Evolutionary conservation across 306 rosid genomes (phyloP).

Genomic region (Vigna angularis): DNA sequence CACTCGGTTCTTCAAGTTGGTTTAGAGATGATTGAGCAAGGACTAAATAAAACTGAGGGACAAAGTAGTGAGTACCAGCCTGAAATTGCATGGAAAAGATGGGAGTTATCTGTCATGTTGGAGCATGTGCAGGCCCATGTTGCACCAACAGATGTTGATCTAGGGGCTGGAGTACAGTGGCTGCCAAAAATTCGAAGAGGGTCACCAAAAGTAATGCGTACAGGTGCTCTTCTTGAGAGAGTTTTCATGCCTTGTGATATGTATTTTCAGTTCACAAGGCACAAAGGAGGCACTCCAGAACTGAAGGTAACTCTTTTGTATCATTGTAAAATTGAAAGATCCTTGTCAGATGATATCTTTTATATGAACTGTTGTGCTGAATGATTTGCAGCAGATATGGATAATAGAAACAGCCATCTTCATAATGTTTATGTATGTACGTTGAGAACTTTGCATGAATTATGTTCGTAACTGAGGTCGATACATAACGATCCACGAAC

Average conservation of each 20-base stretch:
- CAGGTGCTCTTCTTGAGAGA: slow-evolving; percentile 98
- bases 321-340: slow-evolving; percentile 9
- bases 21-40: slow-evolving; percentile 79
- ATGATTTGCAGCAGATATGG: not conserved
- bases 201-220: slow-evolving; percentile 95
- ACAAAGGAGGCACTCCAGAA: slow-evolving; percentile 91
- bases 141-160: slow-evolving; percentile 99
- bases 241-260: slow-evolving; percentile 98
- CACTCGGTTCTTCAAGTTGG: slow-evolving; percentile 89
- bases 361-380: not conserved
- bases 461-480: too few species aligned
- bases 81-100: slow-evolving; percentile 87
- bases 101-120: slow-evolving; percentile 93
- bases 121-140: slow-evolving; percentile 99
- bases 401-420: slow-evolving; percentile 7
- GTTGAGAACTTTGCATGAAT: not conserved
- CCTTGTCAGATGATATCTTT: slow-evolving; percentile 13
- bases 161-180: slow-evolving; percentile 99
- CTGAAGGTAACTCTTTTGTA: slow-evolving; percentile 62
- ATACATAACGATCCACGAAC: too few species aligned
- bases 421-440: not conserved
- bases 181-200: slow-evolving; percentile 85
- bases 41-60: slow-evolving; percentile 56
- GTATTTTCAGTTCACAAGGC: slow-evolving; percentile 94
- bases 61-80: slow-evolving; percentile 64